Base-by-base conservation (phyloP, 2,329 filamentous ascomycete genomes). In the Pyrenochaeta sp. region DNA sequence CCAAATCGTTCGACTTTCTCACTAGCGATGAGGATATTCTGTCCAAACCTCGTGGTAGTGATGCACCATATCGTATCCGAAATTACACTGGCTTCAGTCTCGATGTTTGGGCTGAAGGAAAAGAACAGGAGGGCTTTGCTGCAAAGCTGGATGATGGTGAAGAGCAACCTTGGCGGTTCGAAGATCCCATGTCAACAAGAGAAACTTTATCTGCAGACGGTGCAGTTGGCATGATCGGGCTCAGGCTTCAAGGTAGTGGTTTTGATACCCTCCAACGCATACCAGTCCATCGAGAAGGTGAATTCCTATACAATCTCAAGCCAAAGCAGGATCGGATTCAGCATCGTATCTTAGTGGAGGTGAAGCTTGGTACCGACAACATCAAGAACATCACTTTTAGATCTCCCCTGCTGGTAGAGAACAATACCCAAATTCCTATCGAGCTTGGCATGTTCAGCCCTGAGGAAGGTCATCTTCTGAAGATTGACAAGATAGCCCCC, bases 301-400 rank as follows among this genome's bases (percentile, higher is more conserved):
- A 99, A 72, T 89, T 88, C 41, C 76, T 98, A 18, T 99, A 97
- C 78, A 91, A 90, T 45, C 82, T 99, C 40, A 90, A 91, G 53
- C 95, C 96, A 2, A 91, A 92, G 73, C 89, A 92, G 56, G 90
- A 97, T 67, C 85, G 90, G 53, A 84, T 97, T 2, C 83, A 94
- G 60, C 96, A 99, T 74, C 90, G 93, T 18, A 84, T 99, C 15
- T 86, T 98, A 20, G 93, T 98, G 0, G 95, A 99, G 51, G 90
- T 99, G 47, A 91, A 86, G 47, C 83, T 99, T 20, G 95, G 92
- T n/a, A 80, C 86, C 0, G 94, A 99, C 79, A 98, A 98, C 68
- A 91, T 99, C 78, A 99, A 99, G 79, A 96, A 96, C 73, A 96
- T 99, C 69, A 99, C 93, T 1, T 88, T 99, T 68, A 87, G 95